Conservation (phyloP, 257 asterid species). For the Phtheirospermum japonicum region DNA sequence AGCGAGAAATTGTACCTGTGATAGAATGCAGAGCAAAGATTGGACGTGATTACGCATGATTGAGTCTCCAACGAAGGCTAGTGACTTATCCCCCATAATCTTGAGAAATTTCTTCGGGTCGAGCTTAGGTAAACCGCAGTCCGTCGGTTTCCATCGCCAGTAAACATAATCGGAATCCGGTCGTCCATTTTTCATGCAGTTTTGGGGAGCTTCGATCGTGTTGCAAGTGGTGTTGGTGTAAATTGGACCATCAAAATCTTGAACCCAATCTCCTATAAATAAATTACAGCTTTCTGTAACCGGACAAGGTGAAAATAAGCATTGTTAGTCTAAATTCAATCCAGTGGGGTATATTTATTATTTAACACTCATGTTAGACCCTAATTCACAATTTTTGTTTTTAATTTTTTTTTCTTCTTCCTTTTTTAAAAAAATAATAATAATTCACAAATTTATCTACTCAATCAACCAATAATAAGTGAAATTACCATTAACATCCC, state of each 20-base stretch:
- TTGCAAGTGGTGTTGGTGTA: conserved; percentile 58
- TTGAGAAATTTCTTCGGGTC: conserved; percentile 50
- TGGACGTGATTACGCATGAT: conserved; percentile 83
- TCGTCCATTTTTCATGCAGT: conserved; percentile 77
- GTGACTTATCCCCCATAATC: conserved; percentile 50
- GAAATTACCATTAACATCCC: no score
- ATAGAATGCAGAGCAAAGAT: conserved; percentile 74
- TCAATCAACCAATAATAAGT: no score
- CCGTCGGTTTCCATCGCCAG: conserved; percentile 84
- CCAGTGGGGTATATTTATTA: no score
- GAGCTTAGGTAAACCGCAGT: conserved; percentile 54
- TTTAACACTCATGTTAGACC: no score
- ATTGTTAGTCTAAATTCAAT: no score
- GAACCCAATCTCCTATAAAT: conserved; percentile 72
- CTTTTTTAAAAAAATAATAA: no score
- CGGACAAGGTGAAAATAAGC: neutral
- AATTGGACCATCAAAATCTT: conserved; percentile 51
- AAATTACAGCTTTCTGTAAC: conserved; percentile 56
- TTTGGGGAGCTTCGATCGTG: conserved; percentile 60
- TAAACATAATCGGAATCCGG: conserved; percentile 58
- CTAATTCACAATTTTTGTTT: no score
- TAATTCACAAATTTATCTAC: no score
- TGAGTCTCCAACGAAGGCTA: conserved; percentile 81
- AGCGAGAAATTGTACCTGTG: no score
- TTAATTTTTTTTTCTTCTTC: no score